Conservation (phyloP, 2,329 filamentous ascomycete genomes). For the Colletotrichum spaethianum region DNA sequence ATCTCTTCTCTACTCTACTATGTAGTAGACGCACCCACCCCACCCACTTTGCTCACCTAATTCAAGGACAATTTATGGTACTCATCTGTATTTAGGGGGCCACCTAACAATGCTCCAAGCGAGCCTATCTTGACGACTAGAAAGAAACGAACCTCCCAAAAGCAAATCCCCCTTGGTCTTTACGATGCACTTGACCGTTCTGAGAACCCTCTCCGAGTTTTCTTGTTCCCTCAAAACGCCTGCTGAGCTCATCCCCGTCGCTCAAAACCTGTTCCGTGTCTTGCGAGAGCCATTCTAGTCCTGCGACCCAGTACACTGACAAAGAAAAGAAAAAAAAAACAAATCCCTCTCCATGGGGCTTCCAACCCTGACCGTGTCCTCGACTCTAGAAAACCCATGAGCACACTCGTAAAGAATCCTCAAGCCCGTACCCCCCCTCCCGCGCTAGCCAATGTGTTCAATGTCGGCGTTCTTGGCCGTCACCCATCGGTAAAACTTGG, state of each 20-base stretch:
- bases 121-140: not conserved
- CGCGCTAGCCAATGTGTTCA: constrained; percentile 20
- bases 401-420: not conserved
- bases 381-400: not conserved
- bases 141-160: not conserved
- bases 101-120: not conserved
- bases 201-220: not conserved
- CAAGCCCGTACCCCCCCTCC: not conserved
- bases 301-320: not conserved
- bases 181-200: not conserved
- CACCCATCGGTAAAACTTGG: constrained; percentile 39
- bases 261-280: not conserved
- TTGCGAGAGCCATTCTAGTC: not conserved
- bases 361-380: not conserved
- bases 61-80: not conserved
- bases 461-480: constrained; percentile 27
- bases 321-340: not conserved
- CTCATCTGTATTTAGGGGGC: not conserved
- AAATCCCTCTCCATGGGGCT: not conserved
- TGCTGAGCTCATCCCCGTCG: not conserved
- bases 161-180: not conserved
- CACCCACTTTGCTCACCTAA: too few species aligned
- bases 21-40: too few species aligned
- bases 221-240: not conserved
- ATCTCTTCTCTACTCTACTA: too few species aligned